A percentile compares a stretch with the other conserved stretches of the same genome.
phyloP scores from a whole-genome alignment of 805 yeast genomes.

The Wickerhamiella galacta region DNA sequence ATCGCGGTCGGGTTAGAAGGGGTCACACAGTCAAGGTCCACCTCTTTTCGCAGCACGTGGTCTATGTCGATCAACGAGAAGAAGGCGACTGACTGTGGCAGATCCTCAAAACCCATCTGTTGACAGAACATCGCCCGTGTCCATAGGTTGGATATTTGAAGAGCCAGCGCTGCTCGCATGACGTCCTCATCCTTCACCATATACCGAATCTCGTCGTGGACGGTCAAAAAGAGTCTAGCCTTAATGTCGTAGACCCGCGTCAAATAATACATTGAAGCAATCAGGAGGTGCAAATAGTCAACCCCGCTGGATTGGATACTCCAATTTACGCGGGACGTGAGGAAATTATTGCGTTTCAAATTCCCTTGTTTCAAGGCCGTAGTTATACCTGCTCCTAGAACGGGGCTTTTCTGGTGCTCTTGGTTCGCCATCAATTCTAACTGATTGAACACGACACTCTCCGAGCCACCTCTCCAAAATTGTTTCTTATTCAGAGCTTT shows the following conservation, averaged over 20 bases:
- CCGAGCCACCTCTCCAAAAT: constrained; percentile 67
- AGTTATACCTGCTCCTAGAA: constrained; percentile 84
- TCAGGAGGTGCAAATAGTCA: constrained; percentile 73
- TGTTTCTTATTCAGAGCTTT: constrained; percentile 17
- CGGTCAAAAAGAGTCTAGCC: constrained; percentile 71
- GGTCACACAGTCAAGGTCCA: constrained; percentile 76
- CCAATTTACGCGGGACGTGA: constrained; percentile 93
- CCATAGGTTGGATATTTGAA: constrained; percentile 88
- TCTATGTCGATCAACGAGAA: constrained; percentile 91
- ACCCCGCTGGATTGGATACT: constrained; percentile 97
- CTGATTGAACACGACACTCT: constrained; percentile 77
- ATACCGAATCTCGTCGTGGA: constrained; percentile 88
- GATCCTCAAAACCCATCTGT: constrained; percentile 70
- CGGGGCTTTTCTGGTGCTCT: constrained; percentile 73
- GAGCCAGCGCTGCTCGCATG: constrained; percentile 60
- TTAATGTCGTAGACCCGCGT: constrained; percentile 43
- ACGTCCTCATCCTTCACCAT: constrained; percentile 56
- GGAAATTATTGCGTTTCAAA: constrained; percentile 41
- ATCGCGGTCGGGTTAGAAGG: constrained; percentile 65
- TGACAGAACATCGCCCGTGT: constrained; percentile 91
- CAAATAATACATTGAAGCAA: constrained; percentile 77
- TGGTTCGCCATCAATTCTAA: constrained; percentile 76
- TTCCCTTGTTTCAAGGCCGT: constrained; percentile 55
- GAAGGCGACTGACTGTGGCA: constrained; percentile 92
- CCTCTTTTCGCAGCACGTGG: constrained; percentile 76